These are phyloP conservation scores for Ajuga chamaepitys DNA, from an alignment of 257 asterid species.

Conservation along the genomic window DNA sequence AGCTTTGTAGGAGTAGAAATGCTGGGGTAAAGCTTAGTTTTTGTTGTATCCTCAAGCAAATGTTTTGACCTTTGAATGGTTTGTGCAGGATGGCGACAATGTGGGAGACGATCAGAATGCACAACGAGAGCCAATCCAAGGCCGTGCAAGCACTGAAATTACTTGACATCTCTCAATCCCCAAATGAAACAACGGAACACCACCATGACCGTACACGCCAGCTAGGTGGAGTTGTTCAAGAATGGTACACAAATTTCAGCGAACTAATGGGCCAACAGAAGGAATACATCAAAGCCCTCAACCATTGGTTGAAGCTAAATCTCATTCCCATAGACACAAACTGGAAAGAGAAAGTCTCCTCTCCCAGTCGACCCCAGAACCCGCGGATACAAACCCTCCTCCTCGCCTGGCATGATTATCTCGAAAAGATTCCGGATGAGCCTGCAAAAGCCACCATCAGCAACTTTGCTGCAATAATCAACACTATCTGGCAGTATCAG, in stretches of 20 bases:
- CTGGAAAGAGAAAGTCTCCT: slow-evolving; percentile 65
- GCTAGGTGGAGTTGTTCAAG: slow-evolving; percentile 69
- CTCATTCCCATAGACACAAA: slow-evolving; percentile 82
- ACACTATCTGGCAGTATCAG: slow-evolving; percentile 62
- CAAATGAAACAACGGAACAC: slow-evolving; percentile 82
- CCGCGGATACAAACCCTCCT: slow-evolving; percentile 66
- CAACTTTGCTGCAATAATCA: slow-evolving; percentile 65
- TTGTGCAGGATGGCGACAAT: slow-evolving; percentile 75
- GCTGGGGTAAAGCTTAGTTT: background rate
- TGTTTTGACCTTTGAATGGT: background rate
- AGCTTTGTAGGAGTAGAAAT: background rate
- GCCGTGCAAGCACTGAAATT: slow-evolving; percentile 47
- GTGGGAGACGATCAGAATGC: slow-evolving; percentile 81
- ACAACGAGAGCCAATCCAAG: slow-evolving; percentile 60
- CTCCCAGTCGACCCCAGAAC: slow-evolving; percentile 60
- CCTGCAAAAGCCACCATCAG: slow-evolving; percentile 58
- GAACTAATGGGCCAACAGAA: slow-evolving; percentile 67
- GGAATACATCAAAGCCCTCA: slow-evolving; percentile 61
- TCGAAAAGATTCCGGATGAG: slow-evolving; percentile 77
- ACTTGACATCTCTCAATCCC: slow-evolving; percentile 58
- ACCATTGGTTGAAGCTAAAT: slow-evolving; percentile 69
- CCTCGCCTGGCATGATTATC: slow-evolving; percentile 64
- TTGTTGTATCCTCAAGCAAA: background rate
- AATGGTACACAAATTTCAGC: slow-evolving; percentile 63
- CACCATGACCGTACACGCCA: slow-evolving; percentile 82